phyloP scores from a whole-genome alignment of 2,329 filamentous ascomycete genomes.

The Pyrenophora teres region DNA sequence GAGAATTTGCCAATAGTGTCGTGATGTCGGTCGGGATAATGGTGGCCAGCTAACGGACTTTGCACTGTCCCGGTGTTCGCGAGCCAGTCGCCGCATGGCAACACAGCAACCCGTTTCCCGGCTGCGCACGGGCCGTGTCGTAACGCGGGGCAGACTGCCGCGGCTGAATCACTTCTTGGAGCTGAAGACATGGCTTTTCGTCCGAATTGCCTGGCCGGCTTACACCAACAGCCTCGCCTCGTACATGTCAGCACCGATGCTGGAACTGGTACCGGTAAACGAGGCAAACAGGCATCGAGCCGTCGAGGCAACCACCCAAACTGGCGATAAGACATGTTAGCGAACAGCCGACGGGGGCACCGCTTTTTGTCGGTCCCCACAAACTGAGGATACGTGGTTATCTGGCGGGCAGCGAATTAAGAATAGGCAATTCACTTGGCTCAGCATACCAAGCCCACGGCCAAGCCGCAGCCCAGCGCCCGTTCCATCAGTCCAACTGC shows the following conservation, averaged over 20 bases:
- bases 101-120: background rate
- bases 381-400: slow-evolving; percentile 13
- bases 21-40: background rate
- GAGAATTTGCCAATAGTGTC: background rate
- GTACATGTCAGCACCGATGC: background rate
- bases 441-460: slow-evolving; percentile 17
- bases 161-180: slow-evolving; percentile 4
- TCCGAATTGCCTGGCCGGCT: too few species aligned
- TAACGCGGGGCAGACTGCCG: slow-evolving; percentile 9
- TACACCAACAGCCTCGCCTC: background rate
- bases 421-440: slow-evolving; percentile 20
- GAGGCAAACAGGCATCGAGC: too few species aligned
- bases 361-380: slow-evolving; percentile 15
- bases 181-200: too few species aligned
- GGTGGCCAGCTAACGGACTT: background rate
- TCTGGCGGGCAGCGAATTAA: slow-evolving; percentile 16
- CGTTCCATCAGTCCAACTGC: slow-evolving; percentile 15
- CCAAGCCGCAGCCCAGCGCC: slow-evolving; percentile 24
- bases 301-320: too few species aligned
- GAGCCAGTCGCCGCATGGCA: background rate
- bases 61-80: background rate
- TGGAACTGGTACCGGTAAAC: too few species aligned
- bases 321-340: background rate
- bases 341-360: background rate
- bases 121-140: slow-evolving; percentile 3